Evolutionary conservation across 75 land plant species (phyloP).

Genomic region (Adiantum capillusveneris): DNA sequence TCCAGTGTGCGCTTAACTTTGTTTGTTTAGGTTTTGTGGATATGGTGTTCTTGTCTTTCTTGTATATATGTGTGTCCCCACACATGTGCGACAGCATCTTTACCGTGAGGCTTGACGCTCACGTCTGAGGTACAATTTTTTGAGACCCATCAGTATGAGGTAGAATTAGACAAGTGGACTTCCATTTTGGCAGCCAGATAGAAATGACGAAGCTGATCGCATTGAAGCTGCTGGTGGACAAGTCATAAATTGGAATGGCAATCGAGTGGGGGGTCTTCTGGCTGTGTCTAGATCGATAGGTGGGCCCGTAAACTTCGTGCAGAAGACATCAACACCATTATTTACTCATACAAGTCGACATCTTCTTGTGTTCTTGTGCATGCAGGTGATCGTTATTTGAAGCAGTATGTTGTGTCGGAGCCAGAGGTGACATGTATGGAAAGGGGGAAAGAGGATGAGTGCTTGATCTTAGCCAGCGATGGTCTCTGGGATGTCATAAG

Average conservation of each 20-base stretch:
- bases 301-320: background rate
- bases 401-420: slow-evolving; percentile 59
- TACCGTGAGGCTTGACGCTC: too few species aligned
- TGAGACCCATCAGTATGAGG: too few species aligned
- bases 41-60: too few species aligned
- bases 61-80: too few species aligned
- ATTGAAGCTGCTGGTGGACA: slow-evolving; percentile 39
- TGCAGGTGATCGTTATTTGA: slow-evolving; percentile 24
- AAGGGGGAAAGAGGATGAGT: slow-evolving; percentile 61
- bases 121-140: too few species aligned
- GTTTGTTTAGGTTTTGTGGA: too few species aligned
- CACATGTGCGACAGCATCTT: too few species aligned
- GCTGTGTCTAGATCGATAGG: slow-evolving; percentile 44
- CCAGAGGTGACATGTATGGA: slow-evolving; percentile 60
- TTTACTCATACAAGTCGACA: background rate
- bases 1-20: too few species aligned
- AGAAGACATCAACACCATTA: too few species aligned
- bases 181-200: slow-evolving; percentile 36
- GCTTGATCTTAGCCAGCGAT: slow-evolving; percentile 79
- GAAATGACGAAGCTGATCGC: slow-evolving; percentile 27
- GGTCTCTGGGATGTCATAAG: slow-evolving; percentile 85
- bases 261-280: slow-evolving; percentile 38
- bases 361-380: too few species aligned
- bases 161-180: too few species aligned
- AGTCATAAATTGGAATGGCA: slow-evolving; percentile 35